Conservation (phyloP, 768 basidiomycete genomes). For the Suillus spraguei region DNA sequence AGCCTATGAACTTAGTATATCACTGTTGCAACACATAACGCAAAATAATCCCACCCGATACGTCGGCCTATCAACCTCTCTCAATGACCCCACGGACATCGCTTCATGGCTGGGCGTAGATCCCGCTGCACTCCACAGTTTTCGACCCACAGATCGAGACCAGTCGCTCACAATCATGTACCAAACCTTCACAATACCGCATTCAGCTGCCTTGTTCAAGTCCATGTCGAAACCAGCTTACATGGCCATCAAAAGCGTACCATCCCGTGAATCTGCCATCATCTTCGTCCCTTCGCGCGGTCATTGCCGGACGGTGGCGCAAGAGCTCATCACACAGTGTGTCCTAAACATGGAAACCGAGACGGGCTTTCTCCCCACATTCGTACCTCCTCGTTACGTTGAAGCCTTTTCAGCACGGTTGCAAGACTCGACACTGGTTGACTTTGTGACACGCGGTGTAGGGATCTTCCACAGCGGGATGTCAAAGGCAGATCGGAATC, state of each 20-base stretch:
- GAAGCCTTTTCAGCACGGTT: conserved; percentile 61
- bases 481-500: conserved; percentile 60
- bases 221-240: conserved; percentile 92
- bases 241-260: conserved; percentile 58
- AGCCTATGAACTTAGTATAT: conserved; percentile 80
- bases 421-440: conserved; percentile 60
- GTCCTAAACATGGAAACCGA: conserved; percentile 72
- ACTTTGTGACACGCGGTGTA: conserved; percentile 83
- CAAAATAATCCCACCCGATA: conserved; percentile 66
- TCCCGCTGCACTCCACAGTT: conserved; percentile 63
- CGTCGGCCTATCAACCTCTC: conserved; percentile 75
- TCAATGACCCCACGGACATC: conserved; percentile 80
- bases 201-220: conserved; percentile 87
- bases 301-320: conserved; percentile 73
- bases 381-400: conserved; percentile 52
- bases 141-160: conserved; percentile 82
- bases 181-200: conserved; percentile 82
- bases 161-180: conserved; percentile 69
- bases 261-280: conserved; percentile 55
- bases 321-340: conserved; percentile 87
- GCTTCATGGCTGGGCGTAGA: conserved; percentile 84
- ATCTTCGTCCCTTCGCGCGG: conserved; percentile 87
- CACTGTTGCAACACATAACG: conserved; percentile 67
- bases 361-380: conserved; percentile 64
- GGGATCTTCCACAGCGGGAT: conserved; percentile 86